These are phyloP conservation scores for Podosphaera aphanis DNA, from an alignment of 2,329 filamentous ascomycete genomes.

Conservation along the genomic window DNA sequence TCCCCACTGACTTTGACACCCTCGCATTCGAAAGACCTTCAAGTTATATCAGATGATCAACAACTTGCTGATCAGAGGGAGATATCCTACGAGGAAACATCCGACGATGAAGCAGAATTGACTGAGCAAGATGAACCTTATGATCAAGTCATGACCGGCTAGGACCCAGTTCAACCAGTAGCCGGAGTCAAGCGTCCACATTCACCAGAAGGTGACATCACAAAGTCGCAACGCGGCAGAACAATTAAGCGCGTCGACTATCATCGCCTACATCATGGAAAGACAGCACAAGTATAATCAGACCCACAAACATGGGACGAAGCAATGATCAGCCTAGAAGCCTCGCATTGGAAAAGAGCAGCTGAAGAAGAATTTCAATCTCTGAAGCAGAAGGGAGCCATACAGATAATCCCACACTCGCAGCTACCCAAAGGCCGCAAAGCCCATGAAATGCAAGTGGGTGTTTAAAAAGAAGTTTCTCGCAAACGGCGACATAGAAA, in stretches of 20 bases:
- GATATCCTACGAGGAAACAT: neutral
- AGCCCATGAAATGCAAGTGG: constrained; percentile 1
- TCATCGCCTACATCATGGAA: neutral
- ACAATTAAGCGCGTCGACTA: neutral
- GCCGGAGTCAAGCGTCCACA: neutral
- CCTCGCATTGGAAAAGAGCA: neutral
- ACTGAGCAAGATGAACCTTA: neutral
- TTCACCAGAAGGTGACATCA: neutral
- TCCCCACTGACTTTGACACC: neutral
- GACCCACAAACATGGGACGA: constrained; percentile 1
- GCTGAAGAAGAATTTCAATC: neutral
- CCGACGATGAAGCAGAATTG: neutral
- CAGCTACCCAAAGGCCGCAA: neutral
- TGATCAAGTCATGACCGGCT: neutral
- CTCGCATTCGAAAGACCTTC: neutral
- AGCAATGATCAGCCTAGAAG: neutral
- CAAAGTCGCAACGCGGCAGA: neutral
- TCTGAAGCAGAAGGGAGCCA: neutral
- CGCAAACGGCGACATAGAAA: neutral
- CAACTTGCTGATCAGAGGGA: neutral
- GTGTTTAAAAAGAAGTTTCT: constrained; percentile 1
- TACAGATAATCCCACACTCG: neutral
- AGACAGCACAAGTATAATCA: neutral
- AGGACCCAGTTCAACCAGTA: neutral
- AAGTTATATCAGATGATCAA: neutral